Percentiles rank a stretch among this genome's conserved stretches.
phyloP scores from a whole-genome alignment of 1,284 basidiomycete species.

The Marasmius tenuissimus region DNA sequence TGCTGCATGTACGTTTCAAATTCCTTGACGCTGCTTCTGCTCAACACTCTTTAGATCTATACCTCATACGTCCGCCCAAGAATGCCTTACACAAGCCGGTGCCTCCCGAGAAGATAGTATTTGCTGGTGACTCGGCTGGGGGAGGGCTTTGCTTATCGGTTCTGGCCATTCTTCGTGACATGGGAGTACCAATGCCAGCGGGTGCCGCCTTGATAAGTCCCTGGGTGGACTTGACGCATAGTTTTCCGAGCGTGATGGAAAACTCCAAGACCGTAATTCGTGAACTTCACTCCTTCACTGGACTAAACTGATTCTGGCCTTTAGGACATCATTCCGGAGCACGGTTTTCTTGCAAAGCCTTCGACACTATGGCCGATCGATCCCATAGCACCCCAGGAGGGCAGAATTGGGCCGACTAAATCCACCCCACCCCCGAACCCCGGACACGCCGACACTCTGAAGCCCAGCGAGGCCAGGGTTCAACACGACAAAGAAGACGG shows the following conservation, averaged over 20 bases:
- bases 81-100: conserved; percentile 69
- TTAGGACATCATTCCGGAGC: conserved; percentile 65
- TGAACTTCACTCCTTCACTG: conserved; percentile 13
- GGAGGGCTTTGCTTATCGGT: conserved; percentile 71
- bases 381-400: conserved; percentile 32
- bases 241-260: conserved; percentile 77
- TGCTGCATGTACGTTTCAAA: conserved; percentile 59
- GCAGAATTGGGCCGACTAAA: conserved; percentile 37
- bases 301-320: conserved; percentile 31
- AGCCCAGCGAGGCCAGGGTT: conserved; percentile 31
- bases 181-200: conserved; percentile 71
- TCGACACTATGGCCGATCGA: conserved; percentile 58
- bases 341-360: conserved; percentile 63
- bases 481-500: conserved; percentile 24
- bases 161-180: conserved; percentile 76
- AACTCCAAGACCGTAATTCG: conserved; percentile 66
- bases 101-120: conserved; percentile 70
- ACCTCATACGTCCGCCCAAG: conserved; percentile 76
- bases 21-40: background rate
- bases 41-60: conserved; percentile 56
- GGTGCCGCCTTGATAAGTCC: conserved; percentile 79
- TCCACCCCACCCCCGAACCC: conserved; percentile 48
- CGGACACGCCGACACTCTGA: conserved; percentile 50
- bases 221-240: conserved; percentile 86
- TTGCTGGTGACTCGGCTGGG: conserved; percentile 87